Base-by-base conservation (phyloP, 2,329 filamentous ascomycete species). In the Huntiella savannae region DNA sequence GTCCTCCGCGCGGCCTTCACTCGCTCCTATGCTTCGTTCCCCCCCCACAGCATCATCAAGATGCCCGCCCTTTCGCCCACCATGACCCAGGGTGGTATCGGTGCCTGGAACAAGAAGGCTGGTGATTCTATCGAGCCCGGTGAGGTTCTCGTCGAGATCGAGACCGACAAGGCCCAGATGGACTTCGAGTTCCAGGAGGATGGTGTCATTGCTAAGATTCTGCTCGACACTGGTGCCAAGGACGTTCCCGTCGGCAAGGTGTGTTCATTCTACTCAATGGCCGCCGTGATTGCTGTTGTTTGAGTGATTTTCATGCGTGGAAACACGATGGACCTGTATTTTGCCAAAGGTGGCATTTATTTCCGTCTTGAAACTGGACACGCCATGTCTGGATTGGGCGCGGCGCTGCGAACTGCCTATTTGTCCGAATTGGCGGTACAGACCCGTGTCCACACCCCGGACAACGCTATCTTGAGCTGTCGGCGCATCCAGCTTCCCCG, bases 81-180 rank as follows among this genome's bases (percentile, higher is more conserved):
- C 56, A 98, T 98, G 91, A 87, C 83, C 53, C 72, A 83, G 52
- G 91, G 91, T 62, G 94, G 93, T 70, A 93, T 98, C 64, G 92
- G 91, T 57, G 70, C 78, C 53, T 98, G 91, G 91, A 85, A 96
- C 70, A 98, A 96, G 76, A 92, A 95, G 70, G 72, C 78, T 54
- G 91, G 91, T 60, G 91, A 98, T 64, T 60, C 70, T 52, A 79
- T 98, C 62, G 69, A 75, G 49, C 87, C 92, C 45, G 91, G 91
- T 62, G 91, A 98, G 62, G 91, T 98, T 40, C 69, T 98, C 55
- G 87, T 94, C 55, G 87, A 94, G 72, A 94, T 96, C 58, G 91
- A 98, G 75, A 98, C 91, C 57, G 91, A 98, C 68, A 98, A 98
- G 75, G 91, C 91, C 53, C 91, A 96, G 70, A 98, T 98, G 91